Base-by-base conservation (phyloP, 345 rosid genomes). In the Citrus reticulata region DNA sequence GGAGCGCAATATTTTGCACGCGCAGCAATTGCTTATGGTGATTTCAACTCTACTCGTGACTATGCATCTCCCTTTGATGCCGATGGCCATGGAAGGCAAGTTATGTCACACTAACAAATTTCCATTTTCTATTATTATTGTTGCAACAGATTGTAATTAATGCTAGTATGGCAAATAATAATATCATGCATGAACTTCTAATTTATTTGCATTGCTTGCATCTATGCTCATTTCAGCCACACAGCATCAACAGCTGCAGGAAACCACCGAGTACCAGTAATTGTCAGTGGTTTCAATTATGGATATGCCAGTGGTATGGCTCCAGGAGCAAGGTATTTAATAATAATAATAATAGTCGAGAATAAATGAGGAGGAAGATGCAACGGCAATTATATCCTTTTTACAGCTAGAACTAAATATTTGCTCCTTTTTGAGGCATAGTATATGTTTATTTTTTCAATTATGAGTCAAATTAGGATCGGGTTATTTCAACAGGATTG, bases 51-150 rank as follows among this genome's bases (percentile, higher is more conserved):
- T 6, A 77, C 82, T 8, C 86, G 83, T 5, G 90, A 85, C 58
- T 77, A 76, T 76, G 83, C 83, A 25, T 88, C 90, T 42, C 88
- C 90, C 20, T 85, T 80, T 65, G 90, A 88, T 64, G 86, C 88
- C 70, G 88, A 84, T 79, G 88, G 90, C n/a, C 90, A 88, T 68
- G 90, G 90, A 82, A 88, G 90, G 90, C 82, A 79, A 83, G 85
- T 81, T 73, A 19, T 63, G 9, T 74, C 19, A 16, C 24, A 51
- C 9, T 60, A 37, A 25, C 5, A 9, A 10, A 14, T 6, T 54
- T 54, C 30, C 20, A 60, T 16, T 42, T 49, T 46, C 40, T 9
- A 35, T 68, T 2, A 66, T 24, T 37, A 14, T 67, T 37, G 14
- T 34, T 27, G 22, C 5, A 34, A 63, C 22, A 17, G 7, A 40